phyloP scores from a whole-genome alignment of 1,139 yeast species.

The Candida albicans region DNA sequence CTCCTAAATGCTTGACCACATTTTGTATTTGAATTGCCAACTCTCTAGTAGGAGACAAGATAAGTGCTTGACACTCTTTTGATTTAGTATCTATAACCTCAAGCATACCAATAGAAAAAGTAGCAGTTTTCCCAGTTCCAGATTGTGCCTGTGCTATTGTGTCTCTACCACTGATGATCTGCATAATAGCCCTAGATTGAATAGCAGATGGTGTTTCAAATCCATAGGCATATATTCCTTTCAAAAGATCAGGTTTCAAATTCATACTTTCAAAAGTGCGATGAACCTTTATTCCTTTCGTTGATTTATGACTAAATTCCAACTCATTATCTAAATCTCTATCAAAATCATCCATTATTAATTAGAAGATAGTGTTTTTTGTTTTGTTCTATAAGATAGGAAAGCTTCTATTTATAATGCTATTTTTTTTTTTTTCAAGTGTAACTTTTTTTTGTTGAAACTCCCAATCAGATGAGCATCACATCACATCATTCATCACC shows the following conservation, averaged over 20 bases:
- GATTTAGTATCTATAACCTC: constrained; percentile 71
- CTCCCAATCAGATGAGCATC: constrained; percentile 1
- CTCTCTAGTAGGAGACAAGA: constrained; percentile 95
- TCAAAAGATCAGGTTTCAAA: constrained; percentile 62
- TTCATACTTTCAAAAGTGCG: constrained; percentile 78
- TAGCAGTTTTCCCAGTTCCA: constrained; percentile 98
- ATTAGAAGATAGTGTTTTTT: not conserved
- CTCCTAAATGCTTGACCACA: constrained; percentile 83
- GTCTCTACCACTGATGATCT: constrained; percentile 86
- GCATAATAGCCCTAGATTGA: constrained; percentile 92
- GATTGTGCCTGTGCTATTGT: constrained; percentile 98
- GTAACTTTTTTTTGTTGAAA: constrained; percentile 3
- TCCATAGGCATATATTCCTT: constrained; percentile 88
- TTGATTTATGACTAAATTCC: constrained; percentile 52
- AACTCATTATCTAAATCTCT: constrained; percentile 57
- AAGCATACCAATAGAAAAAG: constrained; percentile 89
- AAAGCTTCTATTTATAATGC: not conserved
- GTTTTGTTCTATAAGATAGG: not conserved
- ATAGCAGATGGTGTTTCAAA: constrained; percentile 94
- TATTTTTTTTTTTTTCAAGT: not conserved
- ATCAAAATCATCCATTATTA: constrained; percentile 44
- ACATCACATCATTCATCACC: not conserved
- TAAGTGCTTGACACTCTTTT: constrained; percentile 76
- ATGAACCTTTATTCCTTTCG: constrained; percentile 62
- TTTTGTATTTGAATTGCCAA: constrained; percentile 85